phyloP scores from a whole-genome alignment of 768 basidiomycete species.

The Termitomyces sp. region DNA sequence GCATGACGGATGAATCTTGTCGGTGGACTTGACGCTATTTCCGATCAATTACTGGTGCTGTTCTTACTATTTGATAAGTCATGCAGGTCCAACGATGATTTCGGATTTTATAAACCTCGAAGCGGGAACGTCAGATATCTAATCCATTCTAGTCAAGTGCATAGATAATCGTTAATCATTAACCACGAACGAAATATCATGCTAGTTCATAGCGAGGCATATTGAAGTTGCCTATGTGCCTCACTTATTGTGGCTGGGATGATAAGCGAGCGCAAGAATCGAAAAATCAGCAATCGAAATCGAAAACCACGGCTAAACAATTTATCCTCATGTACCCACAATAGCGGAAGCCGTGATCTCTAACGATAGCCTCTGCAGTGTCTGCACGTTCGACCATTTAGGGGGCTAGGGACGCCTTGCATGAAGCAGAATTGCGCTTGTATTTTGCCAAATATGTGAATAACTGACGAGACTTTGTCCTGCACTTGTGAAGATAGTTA shows the following conservation, averaged over 20 bases:
- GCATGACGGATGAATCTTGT: neutral
- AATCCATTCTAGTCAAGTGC: neutral
- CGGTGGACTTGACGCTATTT: neutral
- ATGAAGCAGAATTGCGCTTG: neutral
- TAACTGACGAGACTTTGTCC: neutral
- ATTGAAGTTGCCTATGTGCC: neutral
- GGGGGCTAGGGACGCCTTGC: neutral
- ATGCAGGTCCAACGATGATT: too few relatives aligned
- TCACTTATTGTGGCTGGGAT: neutral
- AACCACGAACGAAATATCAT: neutral
- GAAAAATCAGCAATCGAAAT: neutral
- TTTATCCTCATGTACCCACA: neutral
- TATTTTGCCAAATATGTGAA: neutral
- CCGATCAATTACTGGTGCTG: neutral
- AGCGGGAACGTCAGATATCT: neutral
- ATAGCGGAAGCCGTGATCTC: neutral
- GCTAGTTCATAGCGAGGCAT: too few relatives aligned
- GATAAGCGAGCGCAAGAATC: neutral
- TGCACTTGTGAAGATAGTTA: neutral
- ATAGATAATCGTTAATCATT: neutral
- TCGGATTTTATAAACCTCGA: neutral
- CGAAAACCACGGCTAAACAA: neutral
- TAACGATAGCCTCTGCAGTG: neutral
- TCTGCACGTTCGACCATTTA: too few relatives aligned
- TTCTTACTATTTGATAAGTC: neutral